phyloP scores from a whole-genome alignment of 1,284 basidiomycete genomes.

The Moesziomyces antarcticus region DNA sequence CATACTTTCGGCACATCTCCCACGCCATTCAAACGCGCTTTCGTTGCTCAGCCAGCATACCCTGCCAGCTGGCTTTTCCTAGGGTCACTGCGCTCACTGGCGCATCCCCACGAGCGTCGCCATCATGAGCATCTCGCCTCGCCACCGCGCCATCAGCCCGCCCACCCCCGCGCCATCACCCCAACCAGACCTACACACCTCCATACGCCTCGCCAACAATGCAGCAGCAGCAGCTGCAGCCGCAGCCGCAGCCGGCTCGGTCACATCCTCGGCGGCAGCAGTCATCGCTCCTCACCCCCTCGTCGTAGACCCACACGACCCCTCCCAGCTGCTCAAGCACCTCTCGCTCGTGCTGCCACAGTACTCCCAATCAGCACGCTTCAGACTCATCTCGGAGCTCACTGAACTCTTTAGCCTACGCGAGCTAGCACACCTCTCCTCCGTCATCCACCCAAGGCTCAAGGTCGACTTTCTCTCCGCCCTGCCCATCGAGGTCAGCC shows the following conservation, averaged over 20 bases:
- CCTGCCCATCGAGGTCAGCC: conserved; percentile 83
- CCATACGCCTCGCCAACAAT: conserved; percentile 49
- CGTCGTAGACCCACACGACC: conserved; percentile 38
- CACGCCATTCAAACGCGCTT: too few relatives aligned
- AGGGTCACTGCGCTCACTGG: neutral
- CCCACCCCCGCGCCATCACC: conserved; percentile 63
- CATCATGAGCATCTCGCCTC: conserved; percentile 51
- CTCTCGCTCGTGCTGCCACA: conserved; percentile 45
- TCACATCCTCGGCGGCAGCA: conserved; percentile 1
- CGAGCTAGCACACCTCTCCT: conserved; percentile 83
- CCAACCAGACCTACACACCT: conserved; percentile 51
- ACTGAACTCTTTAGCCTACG: conserved; percentile 71
- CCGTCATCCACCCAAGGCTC: conserved; percentile 79
- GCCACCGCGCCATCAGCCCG: conserved; percentile 56
- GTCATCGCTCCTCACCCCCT: conserved; percentile 3
- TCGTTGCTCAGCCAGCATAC: too few relatives aligned
- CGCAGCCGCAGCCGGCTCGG: conserved; percentile 2
- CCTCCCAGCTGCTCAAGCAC: conserved; percentile 45
- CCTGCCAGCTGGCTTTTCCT: too few relatives aligned
- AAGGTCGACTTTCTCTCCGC: conserved; percentile 86
- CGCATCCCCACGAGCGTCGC: conserved; percentile 1
- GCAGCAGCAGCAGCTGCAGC: conserved; percentile 25
- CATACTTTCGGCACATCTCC: too few relatives aligned
- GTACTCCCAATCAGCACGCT: conserved; percentile 44
- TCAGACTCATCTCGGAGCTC: conserved; percentile 56